Percentiles rank a stretch among this genome's conserved stretches.
phyloP scores from a whole-genome alignment of 768 basidiomycete genomes.

The Pholiota microspora region DNA sequence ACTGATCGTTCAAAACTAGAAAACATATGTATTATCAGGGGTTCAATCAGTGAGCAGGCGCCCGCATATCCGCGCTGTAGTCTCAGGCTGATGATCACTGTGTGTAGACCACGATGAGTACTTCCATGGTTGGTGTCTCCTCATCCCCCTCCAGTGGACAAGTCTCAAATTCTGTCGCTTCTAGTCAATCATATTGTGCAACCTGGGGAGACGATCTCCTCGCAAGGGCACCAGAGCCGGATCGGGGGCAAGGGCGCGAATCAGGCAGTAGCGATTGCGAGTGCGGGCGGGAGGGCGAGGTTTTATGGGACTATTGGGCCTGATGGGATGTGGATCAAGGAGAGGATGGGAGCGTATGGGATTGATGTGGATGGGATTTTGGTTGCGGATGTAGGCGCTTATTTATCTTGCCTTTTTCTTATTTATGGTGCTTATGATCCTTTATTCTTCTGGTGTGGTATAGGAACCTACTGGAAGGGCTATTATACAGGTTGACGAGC shows the following conservation, averaged over 20 bases:
- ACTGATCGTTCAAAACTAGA: background rate
- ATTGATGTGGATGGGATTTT: conserved; percentile 38
- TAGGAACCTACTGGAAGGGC: conserved; percentile 58
- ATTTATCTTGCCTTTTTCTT: background rate
- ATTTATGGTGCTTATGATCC: background rate
- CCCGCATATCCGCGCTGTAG: background rate
- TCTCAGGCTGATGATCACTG: background rate
- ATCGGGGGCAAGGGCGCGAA: conserved; percentile 66
- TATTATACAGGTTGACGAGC: conserved; percentile 54
- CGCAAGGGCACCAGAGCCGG: conserved; percentile 43
- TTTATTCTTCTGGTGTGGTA: background rate
- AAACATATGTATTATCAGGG: conserved; percentile 37
- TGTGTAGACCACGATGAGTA: conserved; percentile 54
- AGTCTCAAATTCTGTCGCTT: background rate
- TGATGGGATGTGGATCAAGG: conserved; percentile 50
- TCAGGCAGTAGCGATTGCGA: conserved; percentile 56
- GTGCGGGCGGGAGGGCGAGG: conserved; percentile 45
- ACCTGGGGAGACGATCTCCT: conserved; percentile 62
- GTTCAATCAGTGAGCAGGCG: conserved; percentile 47
- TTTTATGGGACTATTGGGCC: conserved; percentile 54
- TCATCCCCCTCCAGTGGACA: background rate
- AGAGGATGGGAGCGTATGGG: conserved; percentile 36
- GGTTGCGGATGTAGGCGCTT: conserved; percentile 33
- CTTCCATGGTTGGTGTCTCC: conserved; percentile 41
- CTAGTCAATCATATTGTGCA: conserved; percentile 51